Percentiles rank a stretch among this genome's conserved stretches.
Evolutionary conservation across 1,284 basidiomycete genomes (phyloP).

Genomic region (Leccinum brunneo-olivaceum): DNA sequence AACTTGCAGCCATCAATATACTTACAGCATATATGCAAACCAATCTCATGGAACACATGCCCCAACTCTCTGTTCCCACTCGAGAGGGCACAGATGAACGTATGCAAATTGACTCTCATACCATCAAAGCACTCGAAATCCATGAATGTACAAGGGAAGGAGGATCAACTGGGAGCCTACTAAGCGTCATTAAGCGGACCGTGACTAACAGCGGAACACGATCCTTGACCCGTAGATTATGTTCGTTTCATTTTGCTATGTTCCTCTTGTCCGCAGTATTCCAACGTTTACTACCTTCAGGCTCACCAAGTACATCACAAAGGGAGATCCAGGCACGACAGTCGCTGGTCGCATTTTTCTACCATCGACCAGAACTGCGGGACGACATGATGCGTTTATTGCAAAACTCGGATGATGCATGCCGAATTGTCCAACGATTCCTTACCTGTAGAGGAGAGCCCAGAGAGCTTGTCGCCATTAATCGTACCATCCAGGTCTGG

Average conservation of each 20-base stretch:
- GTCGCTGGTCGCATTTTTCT: constrained; percentile 74
- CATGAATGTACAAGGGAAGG: constrained; percentile 73
- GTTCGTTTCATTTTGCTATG: constrained; percentile 37
- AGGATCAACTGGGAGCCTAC: constrained; percentile 66
- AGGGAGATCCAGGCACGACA: constrained; percentile 70
- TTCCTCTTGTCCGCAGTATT: constrained; percentile 6
- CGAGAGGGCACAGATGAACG: constrained; percentile 51
- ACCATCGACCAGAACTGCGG: constrained; percentile 56
- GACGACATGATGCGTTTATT: constrained; percentile 61
- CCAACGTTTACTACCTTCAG: constrained; percentile 33
- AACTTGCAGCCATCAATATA: constrained; percentile 57
- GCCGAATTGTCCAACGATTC: constrained; percentile 77
- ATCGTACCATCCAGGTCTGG: constrained; percentile 58
- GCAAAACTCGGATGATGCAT: constrained; percentile 62
- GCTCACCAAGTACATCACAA: constrained; percentile 80
- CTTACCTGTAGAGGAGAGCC: constrained; percentile 63
- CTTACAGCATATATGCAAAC: constrained; percentile 65
- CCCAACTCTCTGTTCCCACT: constrained; percentile 52
- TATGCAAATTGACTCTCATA: constrained; percentile 90
- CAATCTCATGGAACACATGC: constrained; percentile 79
- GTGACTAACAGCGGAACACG: constrained; percentile 77
- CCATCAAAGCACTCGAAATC: constrained; percentile 85
- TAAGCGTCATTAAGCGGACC: constrained; percentile 76
- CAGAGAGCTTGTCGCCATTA: constrained; percentile 60
- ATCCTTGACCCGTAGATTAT: constrained; percentile 69